phyloP scores from a whole-genome alignment of 768 basidiomycete species.

The Auricularia auricula-judae region DNA sequence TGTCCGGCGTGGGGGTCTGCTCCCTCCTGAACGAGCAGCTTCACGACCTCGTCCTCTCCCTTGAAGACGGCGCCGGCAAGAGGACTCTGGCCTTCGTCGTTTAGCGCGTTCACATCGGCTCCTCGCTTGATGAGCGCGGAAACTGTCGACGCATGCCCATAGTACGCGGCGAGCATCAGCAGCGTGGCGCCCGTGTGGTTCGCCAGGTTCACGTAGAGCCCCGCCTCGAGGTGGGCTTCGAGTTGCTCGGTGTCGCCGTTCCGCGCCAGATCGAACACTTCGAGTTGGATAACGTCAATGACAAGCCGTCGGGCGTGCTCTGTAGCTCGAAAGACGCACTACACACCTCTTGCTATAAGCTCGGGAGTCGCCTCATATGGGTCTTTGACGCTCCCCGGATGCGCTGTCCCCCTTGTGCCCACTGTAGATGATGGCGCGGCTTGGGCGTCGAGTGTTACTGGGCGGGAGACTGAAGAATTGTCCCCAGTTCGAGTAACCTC shows the following conservation, averaged over 20 bases:
- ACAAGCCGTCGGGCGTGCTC: too few species aligned
- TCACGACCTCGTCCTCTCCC: conserved; percentile 50
- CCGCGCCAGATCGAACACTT: conserved; percentile 62
- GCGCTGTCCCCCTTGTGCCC: too few species aligned
- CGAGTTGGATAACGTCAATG: too few species aligned
- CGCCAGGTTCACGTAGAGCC: conserved; percentile 60
- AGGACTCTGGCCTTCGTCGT: conserved; percentile 63
- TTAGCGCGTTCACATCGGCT: conserved; percentile 57
- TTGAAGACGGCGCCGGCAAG: conserved; percentile 75
- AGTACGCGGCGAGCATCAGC: conserved; percentile 68
- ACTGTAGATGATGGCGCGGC: too few species aligned
- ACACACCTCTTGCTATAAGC: too few species aligned
- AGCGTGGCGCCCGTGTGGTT: conserved; percentile 64
- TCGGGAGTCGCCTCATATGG: too few species aligned
- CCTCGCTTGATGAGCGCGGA: conserved; percentile 41
- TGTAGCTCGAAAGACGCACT: too few species aligned
- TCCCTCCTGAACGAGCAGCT: conserved; percentile 37
- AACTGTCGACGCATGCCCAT: conserved; percentile 48
- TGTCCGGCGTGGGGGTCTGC: conserved; percentile 57
- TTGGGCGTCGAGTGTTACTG: too few species aligned
- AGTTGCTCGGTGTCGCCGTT: conserved; percentile 42
- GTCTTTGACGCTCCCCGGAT: too few species aligned
- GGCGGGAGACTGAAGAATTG: too few species aligned
- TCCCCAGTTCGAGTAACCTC: too few species aligned
- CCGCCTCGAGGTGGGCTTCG: conserved; percentile 50